Percentiles rank a stretch among this genome's conserved stretches.
These are phyloP conservation scores for Teratosphaeria nubilosa DNA, from an alignment of 2,329 filamentous ascomycete species.

Conservation along the genomic window DNA sequence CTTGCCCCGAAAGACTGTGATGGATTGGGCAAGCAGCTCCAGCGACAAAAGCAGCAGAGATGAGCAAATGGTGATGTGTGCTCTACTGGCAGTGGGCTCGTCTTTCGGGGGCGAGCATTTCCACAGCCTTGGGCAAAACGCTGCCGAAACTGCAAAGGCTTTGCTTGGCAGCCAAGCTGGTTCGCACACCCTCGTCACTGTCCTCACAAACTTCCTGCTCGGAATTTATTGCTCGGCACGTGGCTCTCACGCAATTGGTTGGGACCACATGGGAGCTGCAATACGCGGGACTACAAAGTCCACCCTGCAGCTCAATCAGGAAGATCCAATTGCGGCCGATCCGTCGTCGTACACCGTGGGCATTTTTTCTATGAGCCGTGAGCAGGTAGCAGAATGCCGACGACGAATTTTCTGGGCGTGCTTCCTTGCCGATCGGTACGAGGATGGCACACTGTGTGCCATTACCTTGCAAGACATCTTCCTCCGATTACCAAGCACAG, in stretches of 20 bases:
- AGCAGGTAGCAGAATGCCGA: slow-evolving; percentile 52
- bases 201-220: slow-evolving; percentile 58
- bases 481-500: slow-evolving; percentile 54
- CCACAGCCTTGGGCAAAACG: slow-evolving; percentile 35
- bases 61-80: slow-evolving; percentile 52
- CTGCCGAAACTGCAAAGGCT: slow-evolving; percentile 47
- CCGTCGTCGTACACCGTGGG: background rate
- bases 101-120: slow-evolving; percentile 43
- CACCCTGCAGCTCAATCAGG: slow-evolving; percentile 48
- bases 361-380: slow-evolving; percentile 16
- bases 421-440: slow-evolving; percentile 59
- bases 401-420: slow-evolving; percentile 64
- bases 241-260: slow-evolving; percentile 49
- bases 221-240: slow-evolving; percentile 56
- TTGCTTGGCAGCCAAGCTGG: slow-evolving; percentile 44
- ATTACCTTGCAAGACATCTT: slow-evolving; percentile 57
- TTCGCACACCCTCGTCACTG: slow-evolving; percentile 50
- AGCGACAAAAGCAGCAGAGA: slow-evolving; percentile 18
- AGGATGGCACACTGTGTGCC: slow-evolving; percentile 39
- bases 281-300: slow-evolving; percentile 50
- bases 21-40: slow-evolving; percentile 45
- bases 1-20: slow-evolving; percentile 45
- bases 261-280: slow-evolving; percentile 54
- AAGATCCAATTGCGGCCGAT: slow-evolving; percentile 29
- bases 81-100: slow-evolving; percentile 48